Evolutionary conservation across 495 filamentous ascomycete species (phyloP), one percentile per base, ranked within the genome.

Genomic region (Elaphomyces granulatus): DNA sequence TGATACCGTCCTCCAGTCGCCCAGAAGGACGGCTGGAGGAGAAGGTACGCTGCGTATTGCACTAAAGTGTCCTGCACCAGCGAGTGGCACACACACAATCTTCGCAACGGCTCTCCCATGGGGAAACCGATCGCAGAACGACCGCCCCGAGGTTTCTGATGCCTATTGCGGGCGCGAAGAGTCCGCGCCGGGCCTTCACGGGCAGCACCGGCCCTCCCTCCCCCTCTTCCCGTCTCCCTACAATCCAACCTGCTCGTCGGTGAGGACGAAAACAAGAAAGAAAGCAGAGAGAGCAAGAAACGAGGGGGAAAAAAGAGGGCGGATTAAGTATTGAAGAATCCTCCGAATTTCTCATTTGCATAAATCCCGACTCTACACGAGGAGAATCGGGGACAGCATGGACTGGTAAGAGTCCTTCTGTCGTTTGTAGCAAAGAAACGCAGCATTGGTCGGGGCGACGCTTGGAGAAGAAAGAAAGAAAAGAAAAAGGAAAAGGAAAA

Each of bases 261-360:
- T 28, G 12, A 6, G 23, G 12, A 28, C 23, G 12, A 12, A 28
- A 15, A 26, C 42, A 47, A 36, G 43, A 45, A 54, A 23, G 32
- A 45, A 18, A 44, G 33, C 44, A 49, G 47, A n/a, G n/a, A n/a
- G 12, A 6, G 23, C 6, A 28, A 6, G 12, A 12, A 28, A 15
- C 23, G 42, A 47, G 34, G 43, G 45, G 53, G 28, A 32, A 45
- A 18, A 44, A 32, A 45, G 49, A 46, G 52, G 56, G 55, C 63
- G 64, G 67, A 59, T 68, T 60, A 52, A 46, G 57, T 48, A 41
- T 61, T 84, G 83, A 87, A 92, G 87, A 88, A 78, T 94, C 83
- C 88, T 94, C 87, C 87, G 87, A 94, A 94, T 94, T 94, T 94
- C 88, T 92, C 88, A 94, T 90, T 90, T 94, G 88, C 87, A 69